Base-by-base conservation (phyloP, 1,284 basidiomycete genomes). In the Cryptococcus amylolentus region DNA sequence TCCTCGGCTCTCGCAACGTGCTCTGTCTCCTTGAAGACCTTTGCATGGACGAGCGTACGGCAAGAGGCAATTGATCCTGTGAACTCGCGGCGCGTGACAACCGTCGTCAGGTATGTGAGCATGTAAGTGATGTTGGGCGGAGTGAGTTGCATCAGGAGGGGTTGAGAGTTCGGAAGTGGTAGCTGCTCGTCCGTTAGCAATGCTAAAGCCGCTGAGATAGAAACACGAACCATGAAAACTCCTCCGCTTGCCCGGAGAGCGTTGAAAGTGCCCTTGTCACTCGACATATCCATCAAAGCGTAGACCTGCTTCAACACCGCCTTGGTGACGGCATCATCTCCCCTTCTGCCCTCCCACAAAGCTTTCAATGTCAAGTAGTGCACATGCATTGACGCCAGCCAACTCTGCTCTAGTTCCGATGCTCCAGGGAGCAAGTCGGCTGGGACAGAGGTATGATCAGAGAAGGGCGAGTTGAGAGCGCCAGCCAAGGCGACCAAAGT, bases 261-360 rank as follows among this genome's bases (percentile, higher is more conserved):
- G 27, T 48, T 39, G 26, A 69, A 62, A 5, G 51, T 48, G 9
- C 64, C 66, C 16, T 41, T 26, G 16, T 69, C 68, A 1, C 56
- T 35, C 1, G 62, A 56, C 10, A 55, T 47, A 46, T 76, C 73
- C 66, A 74, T 70, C 26, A 68, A 41, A 0, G 31, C 26, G 49
- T 71, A 76, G 5, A 67, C 52, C 20, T 56, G 47, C 47, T 66
- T 67, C 41, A 71, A 42, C 5, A 61, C 46, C 3, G 14, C 20
- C 51, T 64, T 70, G 7, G 61, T 63, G 9, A 28, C 39, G 3
- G 26, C 41, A 49, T 70, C 67, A 23, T 70, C 56, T 2, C 69
- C 74, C 8, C 56, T 49, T 4, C 74, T 67, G 5, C 71, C 70
- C 42, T 69, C 60, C 60, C 65, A 70, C 1, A 76, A 55, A 14